Evolutionary conservation across 2,329 filamentous ascomycete genomes (phyloP), one percentile per base, ranked within the genome.

Genomic region (Hypomyces rosellus): DNA sequence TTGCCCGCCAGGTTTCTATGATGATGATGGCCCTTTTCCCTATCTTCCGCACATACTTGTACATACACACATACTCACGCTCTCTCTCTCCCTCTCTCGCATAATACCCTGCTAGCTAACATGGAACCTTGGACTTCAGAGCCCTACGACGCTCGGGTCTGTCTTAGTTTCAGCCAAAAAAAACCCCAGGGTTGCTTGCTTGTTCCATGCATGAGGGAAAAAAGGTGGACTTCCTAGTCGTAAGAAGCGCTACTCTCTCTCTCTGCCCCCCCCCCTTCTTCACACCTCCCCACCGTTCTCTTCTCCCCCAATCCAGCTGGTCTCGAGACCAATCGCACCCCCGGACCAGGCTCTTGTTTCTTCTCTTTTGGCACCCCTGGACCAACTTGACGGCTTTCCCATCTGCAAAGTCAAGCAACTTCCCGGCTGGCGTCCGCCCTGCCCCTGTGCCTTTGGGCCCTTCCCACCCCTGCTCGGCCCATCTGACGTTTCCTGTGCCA

Each of bases 401-500:
- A 48, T 43, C 45, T 51, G 41, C 42, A 50, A 41, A 52, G 25
- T 45, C 53, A 61, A 58, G 60, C 59, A 61, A 57, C 53, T 48
- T 60, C 61, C 61, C 60, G 53, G 56, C 59, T 60, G 60, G 60
- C 60, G 60, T 62, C 60, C 48, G 55, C 47, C 54, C 54, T 51
- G 55, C 59, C 55, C 53, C 56, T 63, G 56, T 55, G 46, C 58
- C 59, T 16, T 57, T 56, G 55, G 58, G 54, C 59, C 36, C 25
- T 48, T 25, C 50, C 38, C 51, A 52, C 52, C 45, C 48, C 48
- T 46, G 41, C 54, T 51, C 43, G 50, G 52, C 47, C 53, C 59
- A 57, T 57, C 57, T 62, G 58, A 58, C 56, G 55, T 60, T 63
- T 61, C 55, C 57, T 60, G 54, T 59, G 54, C 55, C 45, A 46